Conservation (phyloP, 2,329 filamentous ascomycete genomes). For the Apiospora pterosperma region DNA sequence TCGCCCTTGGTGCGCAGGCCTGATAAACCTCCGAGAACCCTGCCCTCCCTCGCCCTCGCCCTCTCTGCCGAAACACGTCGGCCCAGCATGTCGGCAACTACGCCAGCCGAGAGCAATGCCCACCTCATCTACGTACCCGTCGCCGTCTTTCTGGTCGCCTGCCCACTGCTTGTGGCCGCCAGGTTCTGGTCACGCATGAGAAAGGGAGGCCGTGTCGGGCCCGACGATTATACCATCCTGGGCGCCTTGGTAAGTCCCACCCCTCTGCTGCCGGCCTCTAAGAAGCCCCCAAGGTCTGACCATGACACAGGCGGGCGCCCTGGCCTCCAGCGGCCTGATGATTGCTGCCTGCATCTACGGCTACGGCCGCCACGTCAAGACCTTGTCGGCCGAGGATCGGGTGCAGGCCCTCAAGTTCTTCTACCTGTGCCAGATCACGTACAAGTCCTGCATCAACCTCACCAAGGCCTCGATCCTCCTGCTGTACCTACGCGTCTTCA, state of each 20-base stretch:
- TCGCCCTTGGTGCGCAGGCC: not conserved
- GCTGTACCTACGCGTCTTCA: conserved; percentile 30
- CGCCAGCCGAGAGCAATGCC: conserved; percentile 13
- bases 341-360: conserved; percentile 24
- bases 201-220: conserved; percentile 18
- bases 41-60: not conserved
- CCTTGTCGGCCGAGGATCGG: conserved; percentile 15
- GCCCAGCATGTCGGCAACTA: not conserved
- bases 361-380: conserved; percentile 22
- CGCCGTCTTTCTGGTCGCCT: conserved; percentile 21
- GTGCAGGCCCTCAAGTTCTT: conserved; percentile 26
- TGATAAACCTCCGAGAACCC: not conserved
- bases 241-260: conserved; percentile 16
- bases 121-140: conserved; percentile 20
- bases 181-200: conserved; percentile 24
- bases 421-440: conserved; percentile 29
- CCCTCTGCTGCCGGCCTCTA: not conserved
- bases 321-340: conserved; percentile 21
- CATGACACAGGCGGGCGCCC: conserved; percentile 17
- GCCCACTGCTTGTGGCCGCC: conserved; percentile 20
- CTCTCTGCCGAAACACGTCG: not conserved
- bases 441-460: conserved; percentile 29
- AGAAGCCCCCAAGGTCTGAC: not conserved
- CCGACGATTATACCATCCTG: conserved; percentile 27
- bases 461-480: conserved; percentile 30